Percentiles rank a stretch among this genome's conserved stretches.
phyloP scores from a whole-genome alignment of 805 yeast species.

The Spathaspora hagerdaliae region DNA sequence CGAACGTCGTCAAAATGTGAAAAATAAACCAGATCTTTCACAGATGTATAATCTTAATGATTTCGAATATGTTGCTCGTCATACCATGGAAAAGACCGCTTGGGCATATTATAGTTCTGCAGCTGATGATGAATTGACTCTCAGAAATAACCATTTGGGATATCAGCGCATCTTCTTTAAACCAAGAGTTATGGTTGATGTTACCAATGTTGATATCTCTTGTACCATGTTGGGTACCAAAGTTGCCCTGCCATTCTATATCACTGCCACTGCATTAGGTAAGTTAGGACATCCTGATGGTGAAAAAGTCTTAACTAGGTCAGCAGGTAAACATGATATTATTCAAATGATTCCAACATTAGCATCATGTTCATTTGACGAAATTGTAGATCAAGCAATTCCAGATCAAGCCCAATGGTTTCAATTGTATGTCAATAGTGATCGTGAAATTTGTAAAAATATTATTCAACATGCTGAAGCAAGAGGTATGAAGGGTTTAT shows the following conservation, averaged over 20 bases:
- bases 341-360: conserved; percentile 92
- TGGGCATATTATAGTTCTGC: conserved; percentile 95
- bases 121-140: conserved; percentile 86
- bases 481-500: conserved; percentile 75
- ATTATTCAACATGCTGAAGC: conserved; percentile 69
- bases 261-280: conserved; percentile 90
- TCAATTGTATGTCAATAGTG: conserved; percentile 80
- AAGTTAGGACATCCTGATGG: conserved; percentile 92
- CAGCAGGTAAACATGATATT: conserved; percentile 64
- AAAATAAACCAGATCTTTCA: conserved; percentile 61
- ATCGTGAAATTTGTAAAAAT: conserved; percentile 57
- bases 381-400: conserved; percentile 66
- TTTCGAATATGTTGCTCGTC: conserved; percentile 81
- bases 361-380: conserved; percentile 86
- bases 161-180: conserved; percentile 85
- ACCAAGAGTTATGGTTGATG: conserved; percentile 81
- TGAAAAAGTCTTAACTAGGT: conserved; percentile 78
- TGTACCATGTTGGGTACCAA: conserved; percentile 74
- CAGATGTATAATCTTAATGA: conserved; percentile 77
- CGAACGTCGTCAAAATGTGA: conserved; percentile 19
- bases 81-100: conserved; percentile 68
- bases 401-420: conserved; percentile 80
- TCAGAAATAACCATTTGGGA: conserved; percentile 88
- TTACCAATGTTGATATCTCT: conserved; percentile 61
- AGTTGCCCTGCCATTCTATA: conserved; percentile 75